Evolutionary conservation across 169 alveolate species (phyloP), one percentile per base, ranked within the genome.

Genomic region (Plasmodium vivax): DNA sequence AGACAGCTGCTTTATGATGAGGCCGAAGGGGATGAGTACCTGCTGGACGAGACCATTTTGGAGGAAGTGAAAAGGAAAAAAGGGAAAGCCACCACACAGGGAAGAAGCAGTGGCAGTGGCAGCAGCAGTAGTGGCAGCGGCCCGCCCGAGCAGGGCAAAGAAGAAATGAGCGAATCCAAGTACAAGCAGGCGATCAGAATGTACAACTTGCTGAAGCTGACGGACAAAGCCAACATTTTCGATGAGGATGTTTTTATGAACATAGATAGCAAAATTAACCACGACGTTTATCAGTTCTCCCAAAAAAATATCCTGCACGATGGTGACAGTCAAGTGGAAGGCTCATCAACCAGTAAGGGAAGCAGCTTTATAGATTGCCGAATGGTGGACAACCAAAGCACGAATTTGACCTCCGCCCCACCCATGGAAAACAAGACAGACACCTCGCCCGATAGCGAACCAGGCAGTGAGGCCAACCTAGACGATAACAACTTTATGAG

Each of bases 231-330:
- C 10, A 79, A n/a, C 34, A 41, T 88, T 54, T 88, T 88, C 47
- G 94, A 88, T 73, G 94, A 88, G 71, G 94, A 88, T 80, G 94
- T 88, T 56, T 88, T 88, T 45, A 88, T 88, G 94, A 88, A 88
- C 54, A 88, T 88, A 79, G 94, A 88, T 36, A 88, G 94, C 82
- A 88, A 88, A 88, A 88, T 88, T 10, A 88, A 88, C 51, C 94
- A 88, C 71, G 94, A 88, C 54, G 71, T 88, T 36, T 88, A 72
- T 62, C 77, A 88, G n/a, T 88, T 88, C 51, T 27, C 94, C 38
- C 87, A 88, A 36, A 77, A 88, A 38, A 79, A 88, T 58, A 77
- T 79, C 30, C 45, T 88, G 36, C 82, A 88, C 36, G 45, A 71
- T 43, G 32, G 45, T n/a, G 32, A 41, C 32, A 75, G 16, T 27